Base-by-base conservation (phyloP, 495 filamentous ascomycete species). In the Podospora didyma region DNA sequence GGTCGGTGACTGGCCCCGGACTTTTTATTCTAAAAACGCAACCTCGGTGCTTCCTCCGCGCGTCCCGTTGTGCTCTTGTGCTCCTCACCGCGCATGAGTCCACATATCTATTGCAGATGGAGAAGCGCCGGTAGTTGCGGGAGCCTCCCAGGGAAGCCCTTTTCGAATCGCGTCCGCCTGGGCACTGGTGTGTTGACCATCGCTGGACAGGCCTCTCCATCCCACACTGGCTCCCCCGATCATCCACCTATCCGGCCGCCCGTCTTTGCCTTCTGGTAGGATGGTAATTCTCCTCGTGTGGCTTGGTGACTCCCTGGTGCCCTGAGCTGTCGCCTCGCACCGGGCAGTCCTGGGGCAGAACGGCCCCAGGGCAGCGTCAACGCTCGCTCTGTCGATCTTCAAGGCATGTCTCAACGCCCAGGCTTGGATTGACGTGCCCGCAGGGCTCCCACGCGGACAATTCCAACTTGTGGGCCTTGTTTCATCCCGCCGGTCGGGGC, bases 101-200 rank as follows among this genome's bases (percentile, higher is more conserved):
- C n/a, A 62, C 51, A 62, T 48, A 55, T 52, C 37, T 47, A 11
- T 45, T 55, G 56, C 47, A 51, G 54, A 46, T 49, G 35, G 35
- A 19, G 22, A 24, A 28, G 59, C 31, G 48, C 49, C 59, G 54
- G 59, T 62, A 62, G 59, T 62, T 58, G 48, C 24, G 34, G 46
- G 23, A 49, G 14, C 14, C 39, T 21, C 52, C 47, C 17, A 7
- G 37, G n/a, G 16, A 46, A 39, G 26, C 26, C 41, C 37, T 46
- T 50, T 26, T 45, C 55, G 9, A 51, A 39, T 47, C 16, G 42
- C 31, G 22, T 47, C 24, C 24, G 35, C 20, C 16, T n/a, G 39
- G 39, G 7, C 12, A 14, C 39, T 42, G 39, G 14, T 42, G 39
- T 42, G 14, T 14, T 16, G 39, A 14, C 39, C 39, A 42, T 42